These are phyloP conservation scores for Rhizophagus prolifer DNA, from an alignment of 192 early-diverging fungal genomes.

Conservation along the genomic window DNA sequence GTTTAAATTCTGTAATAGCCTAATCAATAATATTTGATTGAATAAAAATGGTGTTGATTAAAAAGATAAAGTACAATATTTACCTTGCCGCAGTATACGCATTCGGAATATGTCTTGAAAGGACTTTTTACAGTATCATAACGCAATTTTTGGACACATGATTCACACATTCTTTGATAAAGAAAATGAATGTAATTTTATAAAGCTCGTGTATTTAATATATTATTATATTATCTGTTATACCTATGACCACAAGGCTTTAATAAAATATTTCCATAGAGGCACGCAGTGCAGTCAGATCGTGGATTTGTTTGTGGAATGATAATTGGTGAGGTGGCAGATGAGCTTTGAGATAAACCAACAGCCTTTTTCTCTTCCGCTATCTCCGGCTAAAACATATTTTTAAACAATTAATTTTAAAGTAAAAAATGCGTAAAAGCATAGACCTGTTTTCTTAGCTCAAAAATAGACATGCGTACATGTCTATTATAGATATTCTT, in stretches of 20 bases:
- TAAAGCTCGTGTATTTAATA: neutral
- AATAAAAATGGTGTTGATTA: neutral
- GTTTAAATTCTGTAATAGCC: neutral
- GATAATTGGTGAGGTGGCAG: neutral
- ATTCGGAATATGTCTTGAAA: constrained; percentile 24
- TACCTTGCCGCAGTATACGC: constrained; percentile 9
- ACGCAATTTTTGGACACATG: constrained; percentile 20
- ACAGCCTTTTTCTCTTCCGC: neutral
- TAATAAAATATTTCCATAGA: constrained; percentile 17
- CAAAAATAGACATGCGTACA: neutral
- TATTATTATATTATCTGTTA: neutral
- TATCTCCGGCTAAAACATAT: neutral
- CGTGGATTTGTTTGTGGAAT: constrained; percentile 1
- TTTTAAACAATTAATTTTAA: neutral
- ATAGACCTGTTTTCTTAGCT: no score
- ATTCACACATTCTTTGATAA: constrained; percentile 22
- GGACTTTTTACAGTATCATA: constrained; percentile 13
- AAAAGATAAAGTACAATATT: neutral
- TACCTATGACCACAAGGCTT: constrained; percentile 27
- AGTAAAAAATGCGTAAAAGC: no score
- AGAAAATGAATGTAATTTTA: neutral
- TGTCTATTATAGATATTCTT: neutral
- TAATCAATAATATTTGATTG: neutral
- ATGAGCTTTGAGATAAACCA: neutral
- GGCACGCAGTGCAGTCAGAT: constrained; percentile 10